Evolutionary conservation across 805 yeast species (phyloP), one percentile per base, ranked within the genome.

Genomic region (Kodamaea lidongshanica): DNA sequence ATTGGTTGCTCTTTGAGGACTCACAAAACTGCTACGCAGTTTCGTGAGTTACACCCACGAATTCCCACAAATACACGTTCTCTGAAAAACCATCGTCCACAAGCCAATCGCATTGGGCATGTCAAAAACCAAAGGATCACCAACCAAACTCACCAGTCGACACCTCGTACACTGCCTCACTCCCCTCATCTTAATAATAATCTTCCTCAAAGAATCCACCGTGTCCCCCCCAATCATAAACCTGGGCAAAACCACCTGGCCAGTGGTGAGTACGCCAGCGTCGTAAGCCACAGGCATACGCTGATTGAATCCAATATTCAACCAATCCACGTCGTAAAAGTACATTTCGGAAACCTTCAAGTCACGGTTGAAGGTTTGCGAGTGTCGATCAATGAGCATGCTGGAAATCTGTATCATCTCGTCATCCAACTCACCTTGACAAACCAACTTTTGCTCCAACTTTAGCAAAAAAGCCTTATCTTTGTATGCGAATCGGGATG

Each of bases 1-100:
- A 8, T 38, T 58, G 23, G 44, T 42, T 56, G 20, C 23, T 56
- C 4, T 18, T 26, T 9, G 34, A 30, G 6, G 33, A 42, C 12
- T 9, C 27, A 4, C 27, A n/a, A 10, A 50, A 41, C 22, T 39
- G 44, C 35, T 61, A 61, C 1, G 41, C 46, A 20, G 37, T 34
- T 9, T 31, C 46, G 8, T 38, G 34, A 12, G 37, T 41, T 68
- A 69, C 2, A 74, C 75, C 89, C 89, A 81, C 4, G 77, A 67
- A 21, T 84, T 81, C 0, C 92, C 92, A 52, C 94, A 83, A 19
- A 82, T 58, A 54, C 94, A 83, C 15, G 74, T 74, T 38, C 87
- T 61, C 42, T 79, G 87, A 49, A 75, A 78, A 1, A 79, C 77
- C 57, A 74, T 61, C 1, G 80, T 70, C 81, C 85, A 71, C 33